Evolutionary conservation across 441 rosid genomes (phyloP).

Genomic region (Populus hybrid): DNA sequence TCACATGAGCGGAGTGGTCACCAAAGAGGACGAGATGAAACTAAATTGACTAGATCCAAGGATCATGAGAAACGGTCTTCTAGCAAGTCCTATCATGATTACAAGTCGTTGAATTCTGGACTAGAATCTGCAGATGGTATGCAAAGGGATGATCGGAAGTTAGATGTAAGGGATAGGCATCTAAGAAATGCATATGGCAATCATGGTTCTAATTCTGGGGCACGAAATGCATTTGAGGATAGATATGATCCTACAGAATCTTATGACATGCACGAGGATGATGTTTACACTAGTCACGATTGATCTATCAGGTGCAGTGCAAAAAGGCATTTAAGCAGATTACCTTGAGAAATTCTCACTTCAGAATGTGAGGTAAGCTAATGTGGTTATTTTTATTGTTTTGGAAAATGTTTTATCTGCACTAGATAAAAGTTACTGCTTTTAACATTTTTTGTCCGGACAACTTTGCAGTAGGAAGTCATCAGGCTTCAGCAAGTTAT

Average conservation of each 20-base stretch:
- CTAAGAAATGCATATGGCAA: slow-evolving; percentile 23
- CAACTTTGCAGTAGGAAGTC: slow-evolving; percentile 63
- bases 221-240: slow-evolving; percentile 53
- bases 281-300: slow-evolving; percentile 15
- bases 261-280: slow-evolving; percentile 30
- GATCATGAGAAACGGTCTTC: slow-evolving; percentile 38
- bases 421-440: neutral
- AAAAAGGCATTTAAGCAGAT: slow-evolving; percentile 6
- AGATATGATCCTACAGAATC: slow-evolving; percentile 71
- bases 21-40: slow-evolving; percentile 34
- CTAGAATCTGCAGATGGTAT: slow-evolving; percentile 21
- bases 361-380: neutral
- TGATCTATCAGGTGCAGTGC: slow-evolving; percentile 18
- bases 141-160: slow-evolving; percentile 21
- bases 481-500: slow-evolving; percentile 54
- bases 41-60: slow-evolving; percentile 27
- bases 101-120: slow-evolving; percentile 35
- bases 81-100: slow-evolving; percentile 28
- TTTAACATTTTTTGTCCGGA: slow-evolving; percentile 14
- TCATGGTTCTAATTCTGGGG: slow-evolving; percentile 20
- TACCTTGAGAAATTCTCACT: slow-evolving; percentile 8
- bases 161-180: slow-evolving; percentile 23
- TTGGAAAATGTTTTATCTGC: neutral
- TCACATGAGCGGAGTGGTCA: slow-evolving; percentile 33
- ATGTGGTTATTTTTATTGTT: neutral